Evolutionary conservation across 2,329 filamentous ascomycete genomes (phyloP).

Genomic region (Cadophora gregata): DNA sequence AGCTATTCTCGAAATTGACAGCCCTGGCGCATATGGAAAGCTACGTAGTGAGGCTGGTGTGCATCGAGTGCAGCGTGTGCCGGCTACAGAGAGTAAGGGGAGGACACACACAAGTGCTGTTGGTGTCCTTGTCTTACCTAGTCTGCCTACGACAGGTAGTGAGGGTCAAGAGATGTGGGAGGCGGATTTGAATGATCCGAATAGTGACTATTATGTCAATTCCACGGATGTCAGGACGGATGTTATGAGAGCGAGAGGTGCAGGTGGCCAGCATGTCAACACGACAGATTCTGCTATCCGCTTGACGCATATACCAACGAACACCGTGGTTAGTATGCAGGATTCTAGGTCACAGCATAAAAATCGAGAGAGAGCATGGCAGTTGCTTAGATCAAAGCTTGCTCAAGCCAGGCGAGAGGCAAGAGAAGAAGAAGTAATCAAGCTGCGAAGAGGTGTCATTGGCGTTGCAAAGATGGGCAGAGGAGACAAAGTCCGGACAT

Average conservation of each 20-base stretch:
- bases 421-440: conserved; percentile 79
- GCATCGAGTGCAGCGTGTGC: conserved; percentile 92
- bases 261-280: conserved; percentile 97
- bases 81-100: conserved; percentile 87
- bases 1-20: conserved; percentile 83
- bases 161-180: conserved; percentile 57
- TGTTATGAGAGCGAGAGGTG: conserved; percentile 89
- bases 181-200: conserved; percentile 77
- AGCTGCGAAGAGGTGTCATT: conserved; percentile 78
- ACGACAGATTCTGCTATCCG: conserved; percentile 96
- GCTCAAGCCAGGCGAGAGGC: conserved; percentile 82
- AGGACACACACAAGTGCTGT: conserved; percentile 93
- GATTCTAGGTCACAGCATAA: conserved; percentile 88
- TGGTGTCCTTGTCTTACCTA: conserved; percentile 89
- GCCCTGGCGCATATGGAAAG: conserved; percentile 77
- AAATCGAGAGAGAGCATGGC: conserved; percentile 89
- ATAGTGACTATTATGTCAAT: conserved; percentile 90
- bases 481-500: conserved; percentile 87
- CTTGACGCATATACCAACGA: conserved; percentile 87
- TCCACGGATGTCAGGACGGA: conserved; percentile 82
- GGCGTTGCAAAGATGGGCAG: conserved; percentile 83
- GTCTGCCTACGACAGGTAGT: conserved; percentile 65
- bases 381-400: conserved; percentile 78
- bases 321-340: conserved; percentile 88
- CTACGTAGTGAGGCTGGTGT: conserved; percentile 91